phyloP scores from a whole-genome alignment of 2,329 filamentous ascomycete species.

The Microdochium bolleyi region DNA sequence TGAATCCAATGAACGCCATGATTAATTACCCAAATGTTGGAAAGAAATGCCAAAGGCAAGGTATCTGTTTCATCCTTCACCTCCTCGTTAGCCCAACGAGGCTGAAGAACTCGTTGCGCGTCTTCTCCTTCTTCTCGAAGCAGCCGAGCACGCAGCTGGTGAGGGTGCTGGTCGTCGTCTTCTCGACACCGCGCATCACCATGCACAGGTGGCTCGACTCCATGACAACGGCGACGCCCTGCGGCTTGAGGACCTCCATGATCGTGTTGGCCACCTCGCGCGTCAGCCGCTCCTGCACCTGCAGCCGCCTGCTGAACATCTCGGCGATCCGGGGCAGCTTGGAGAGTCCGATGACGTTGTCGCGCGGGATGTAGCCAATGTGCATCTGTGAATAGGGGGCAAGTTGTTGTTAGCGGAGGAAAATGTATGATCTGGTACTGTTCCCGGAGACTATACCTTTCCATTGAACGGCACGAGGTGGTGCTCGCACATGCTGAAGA shows the following conservation, averaged over 20 bases:
- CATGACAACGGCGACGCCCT: constrained; percentile 95
- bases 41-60: background rate
- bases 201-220: constrained; percentile 96
- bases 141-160: constrained; percentile 97
- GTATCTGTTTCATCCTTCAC: background rate
- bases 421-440: no score
- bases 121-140: constrained; percentile 88
- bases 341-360: constrained; percentile 84
- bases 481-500: constrained; percentile 93
- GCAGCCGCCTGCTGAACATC: constrained; percentile 88
- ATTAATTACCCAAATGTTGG: background rate
- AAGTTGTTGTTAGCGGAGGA: no score
- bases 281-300: constrained; percentile 93
- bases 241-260: constrained; percentile 85
- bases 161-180: constrained; percentile 78
- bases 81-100: constrained; percentile 55
- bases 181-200: constrained; percentile 98
- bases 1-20: background rate
- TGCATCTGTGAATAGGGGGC: no score
- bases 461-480: constrained; percentile 94
- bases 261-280: constrained; percentile 94
- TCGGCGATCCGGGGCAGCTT: constrained; percentile 94
- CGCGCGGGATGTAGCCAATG: constrained; percentile 92
- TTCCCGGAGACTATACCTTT: constrained; percentile 55
- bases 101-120: constrained; percentile 89